Evolutionary conservation across 345 rosid genomes (phyloP), one percentile per base, ranked within the genome.

Genomic region (Eucalyptus sp.): DNA sequence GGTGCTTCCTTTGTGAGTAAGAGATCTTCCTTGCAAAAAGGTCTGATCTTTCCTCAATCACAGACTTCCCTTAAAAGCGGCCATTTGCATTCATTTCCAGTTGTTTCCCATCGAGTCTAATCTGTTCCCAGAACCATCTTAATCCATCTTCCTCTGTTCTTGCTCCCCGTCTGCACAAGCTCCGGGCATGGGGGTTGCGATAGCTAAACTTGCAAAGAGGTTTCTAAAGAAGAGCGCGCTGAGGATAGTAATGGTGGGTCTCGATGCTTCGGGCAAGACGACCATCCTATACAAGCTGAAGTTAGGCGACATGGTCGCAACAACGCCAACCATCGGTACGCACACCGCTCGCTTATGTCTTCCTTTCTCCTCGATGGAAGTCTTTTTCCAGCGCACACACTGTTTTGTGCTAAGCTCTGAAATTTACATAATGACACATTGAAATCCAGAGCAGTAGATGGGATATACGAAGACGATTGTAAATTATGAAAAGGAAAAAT

Each of bases 191-290:
- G 94, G 96, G 41, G 89, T 86, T 11, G 88, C 88, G 89, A 87
- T 94, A 88, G 92, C 93, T 46, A 90, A 92, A 90, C 90, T 95
- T 71, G 91, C 94, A 16, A 92, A 92, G 91, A 89, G 95, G 92
- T 93, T 93, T 52, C 89, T 92, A 60, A 89, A 91, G 2, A 92
- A 87, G 89, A 81, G 58, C 7, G 90, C 56, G 89, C 86, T 91
- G 66, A 94, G 93, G 90, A 92, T 95, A 64, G 88, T 95, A 87
- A 96, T 94, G 98, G 93, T 95, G 33, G 97, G 97, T 89, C 98
- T 96, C 88, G 96, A 95, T 89, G 93, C 89, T 89, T 95, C 97
- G 4, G 96, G 98, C 88, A 96, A 96, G 91, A 93, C 98, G 86
- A 94, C 96, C 86, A 93, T 96, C 89, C 93, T 97, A 80, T 95